Conservation (phyloP, 768 basidiomycete genomes). For the Kwoniella mangroviensis region DNA sequence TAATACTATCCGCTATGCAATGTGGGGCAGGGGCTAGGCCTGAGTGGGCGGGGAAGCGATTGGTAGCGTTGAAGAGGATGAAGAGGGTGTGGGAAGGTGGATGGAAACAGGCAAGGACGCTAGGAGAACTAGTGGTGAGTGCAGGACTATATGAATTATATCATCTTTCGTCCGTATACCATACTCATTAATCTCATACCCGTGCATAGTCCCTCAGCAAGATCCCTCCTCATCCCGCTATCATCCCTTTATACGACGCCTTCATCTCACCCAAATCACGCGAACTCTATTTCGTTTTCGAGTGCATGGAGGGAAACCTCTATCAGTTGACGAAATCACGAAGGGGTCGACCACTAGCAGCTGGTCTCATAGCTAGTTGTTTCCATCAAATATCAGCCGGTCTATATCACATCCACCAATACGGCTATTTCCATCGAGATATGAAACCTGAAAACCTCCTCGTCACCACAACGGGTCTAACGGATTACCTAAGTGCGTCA, state of each 20-base stretch:
- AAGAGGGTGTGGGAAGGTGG: conserved; percentile 97
- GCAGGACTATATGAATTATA: too few species aligned
- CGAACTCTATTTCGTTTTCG: conserved; percentile 99
- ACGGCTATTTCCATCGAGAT: conserved; percentile 97
- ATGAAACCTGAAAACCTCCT: conserved; percentile 99
- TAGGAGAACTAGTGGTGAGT: conserved; percentile 77
- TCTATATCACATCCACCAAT: conserved; percentile 85
- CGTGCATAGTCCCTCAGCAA: conserved; percentile 79
- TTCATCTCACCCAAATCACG: conserved; percentile 94
- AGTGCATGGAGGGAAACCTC: conserved; percentile 99
- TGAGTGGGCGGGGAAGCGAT: conserved; percentile 90
- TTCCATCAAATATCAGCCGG: conserved; percentile 90
- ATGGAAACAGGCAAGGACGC: conserved; percentile 93
- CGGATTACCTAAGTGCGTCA: conserved; percentile 84
- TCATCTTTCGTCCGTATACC: too few species aligned
- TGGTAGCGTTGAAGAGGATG: conserved; percentile 98
- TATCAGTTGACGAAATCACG: conserved; percentile 98
- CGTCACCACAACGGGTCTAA: conserved; percentile 94
- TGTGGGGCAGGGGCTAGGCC: conserved; percentile 88
- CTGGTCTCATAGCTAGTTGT: conserved; percentile 91
- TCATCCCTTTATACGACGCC: conserved; percentile 98
- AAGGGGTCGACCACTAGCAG: conserved; percentile 92
- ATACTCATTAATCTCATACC: background rate
- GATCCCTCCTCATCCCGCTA: conserved; percentile 93
- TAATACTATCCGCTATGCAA: conserved; percentile 91